Conservation (phyloP, 352 stramenopile genomes). For the Pythium phragmiticola region DNA sequence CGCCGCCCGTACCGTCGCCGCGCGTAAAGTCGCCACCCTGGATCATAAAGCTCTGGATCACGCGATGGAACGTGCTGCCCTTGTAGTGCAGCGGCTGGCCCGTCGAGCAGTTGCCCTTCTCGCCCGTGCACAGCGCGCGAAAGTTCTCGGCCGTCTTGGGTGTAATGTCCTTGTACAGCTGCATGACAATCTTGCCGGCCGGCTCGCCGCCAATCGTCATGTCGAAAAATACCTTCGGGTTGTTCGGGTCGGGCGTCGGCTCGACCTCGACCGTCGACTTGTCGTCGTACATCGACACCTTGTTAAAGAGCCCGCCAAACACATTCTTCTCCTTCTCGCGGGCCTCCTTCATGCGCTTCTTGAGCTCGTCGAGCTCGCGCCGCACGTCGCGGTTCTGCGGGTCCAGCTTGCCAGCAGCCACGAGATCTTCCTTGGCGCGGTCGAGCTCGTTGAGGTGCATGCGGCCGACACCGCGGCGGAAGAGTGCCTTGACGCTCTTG, state of each 20-base stretch:
- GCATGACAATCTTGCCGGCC: conserved; percentile 93
- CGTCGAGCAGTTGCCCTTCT: conserved; percentile 89
- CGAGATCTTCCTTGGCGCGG: conserved; percentile 83
- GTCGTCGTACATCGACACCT: conserved; percentile 97
- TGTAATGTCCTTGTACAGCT: conserved; percentile 95
- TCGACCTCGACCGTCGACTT: conserved; percentile 87
- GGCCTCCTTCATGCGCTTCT: conserved; percentile 86
- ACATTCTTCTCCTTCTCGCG: conserved; percentile 96
- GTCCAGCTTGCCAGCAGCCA: conserved; percentile 80
- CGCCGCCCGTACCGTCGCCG: conserved; percentile 94
- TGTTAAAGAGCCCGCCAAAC: conserved; percentile 96
- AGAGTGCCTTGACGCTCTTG: conserved; percentile 84
- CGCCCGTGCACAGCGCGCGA: conserved; percentile 96
- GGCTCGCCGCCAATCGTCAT: conserved; percentile 91
- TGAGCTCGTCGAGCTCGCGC: conserved; percentile 71
- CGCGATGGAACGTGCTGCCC: conserved; percentile 96
- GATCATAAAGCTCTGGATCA: conserved; percentile 99
- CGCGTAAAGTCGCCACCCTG: conserved; percentile 97
- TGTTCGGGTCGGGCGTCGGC: conserved; percentile 69
- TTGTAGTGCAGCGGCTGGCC: conserved; percentile 96
- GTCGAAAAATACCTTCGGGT: conserved; percentile 98
- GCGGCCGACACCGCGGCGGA: conserved; percentile 77
- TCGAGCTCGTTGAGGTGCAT: conserved; percentile 87
- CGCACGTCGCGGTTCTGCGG: conserved; percentile 82
- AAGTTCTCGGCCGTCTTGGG: conserved; percentile 99